Evolutionary conservation across 2,329 filamentous ascomycete species (phyloP), one percentile per base, ranked within the genome.

Genomic region (Claviceps monticola): DNA sequence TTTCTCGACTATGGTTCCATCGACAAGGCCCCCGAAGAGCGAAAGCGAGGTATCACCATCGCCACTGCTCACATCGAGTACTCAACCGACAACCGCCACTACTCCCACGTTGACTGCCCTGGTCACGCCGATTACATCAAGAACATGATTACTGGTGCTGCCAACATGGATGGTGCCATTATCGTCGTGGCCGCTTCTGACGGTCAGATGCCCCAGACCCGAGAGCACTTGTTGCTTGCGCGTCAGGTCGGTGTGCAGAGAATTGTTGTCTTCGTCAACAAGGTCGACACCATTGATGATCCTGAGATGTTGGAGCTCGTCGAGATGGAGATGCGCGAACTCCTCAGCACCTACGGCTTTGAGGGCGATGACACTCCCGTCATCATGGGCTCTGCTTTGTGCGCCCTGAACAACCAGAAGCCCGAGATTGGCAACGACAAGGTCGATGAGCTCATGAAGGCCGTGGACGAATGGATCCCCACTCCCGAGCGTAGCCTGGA

Each of bases 111-210:
- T 76, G 93, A 98, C 81, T 98, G 93, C 74, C 93, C 93, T 54
- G 93, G 93, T 74, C 93, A 98, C 84, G 93, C 93, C 73, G 93
- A 98, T 88, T 98, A 98, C 80, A 97, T 98, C 78, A 98, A 98
- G 83, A 98, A 98, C 84, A 98, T 98, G 93, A 98, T 98, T 71
- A 98, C 93, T 60, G 93, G 93, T 83, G 90, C 93, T 57, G 91
- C 94, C 64, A 95, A 89, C 78, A 98, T 98, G 93, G 93, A 98
- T 64, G 93, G 93, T 64, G 91, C 93, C 64, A 91, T 98, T 68
- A 96, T 98, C 64, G 93, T 98, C 60, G 94, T 98, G 63, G 94
- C 94, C 62, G 93, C 93, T 61, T 95, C 89, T 39, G 93, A 98
- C 68, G 93, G 93, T 68, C 94, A 98, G 76, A 98, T 98, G 93